Conservation (phyloP, 2,329 filamentous ascomycete species). For the Penicillium sp. region DNA sequence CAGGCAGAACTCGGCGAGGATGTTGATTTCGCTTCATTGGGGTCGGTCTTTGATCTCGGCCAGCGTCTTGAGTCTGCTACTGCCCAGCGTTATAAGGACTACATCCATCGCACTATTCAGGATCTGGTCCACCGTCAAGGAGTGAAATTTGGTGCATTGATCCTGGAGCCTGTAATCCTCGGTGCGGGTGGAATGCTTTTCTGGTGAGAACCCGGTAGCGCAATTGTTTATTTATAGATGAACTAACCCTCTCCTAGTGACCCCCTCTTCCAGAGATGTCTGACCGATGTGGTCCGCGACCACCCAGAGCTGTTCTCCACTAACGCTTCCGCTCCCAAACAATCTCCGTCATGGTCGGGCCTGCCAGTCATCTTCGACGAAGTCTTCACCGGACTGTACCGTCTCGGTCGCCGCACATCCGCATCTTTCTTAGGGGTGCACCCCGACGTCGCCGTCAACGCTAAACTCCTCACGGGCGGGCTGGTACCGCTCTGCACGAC, state of each 20-base stretch:
- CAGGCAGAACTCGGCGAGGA: conserved; percentile 48
- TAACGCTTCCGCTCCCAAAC: conserved; percentile 12
- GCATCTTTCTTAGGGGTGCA: conserved; percentile 67
- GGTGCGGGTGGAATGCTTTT: conserved; percentile 84
- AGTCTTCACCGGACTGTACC: conserved; percentile 83
- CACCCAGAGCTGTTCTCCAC: conserved; percentile 57
- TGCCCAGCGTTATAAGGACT: conserved; percentile 56
- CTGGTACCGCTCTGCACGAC: conserved; percentile 76
- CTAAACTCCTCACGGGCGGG: conserved; percentile 80
- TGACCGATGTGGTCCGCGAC: conserved; percentile 66
- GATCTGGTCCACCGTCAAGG: conserved; percentile 56
- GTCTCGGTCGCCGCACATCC: conserved; percentile 70
- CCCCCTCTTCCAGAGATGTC: conserved; percentile 73
- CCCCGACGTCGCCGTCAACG: conserved; percentile 76
- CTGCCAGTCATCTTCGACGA: conserved; percentile 81
- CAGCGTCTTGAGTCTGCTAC: conserved; percentile 48
- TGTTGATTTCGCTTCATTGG: conserved; percentile 50
- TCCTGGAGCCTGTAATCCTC: conserved; percentile 77
- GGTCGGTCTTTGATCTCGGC: conserved; percentile 61
- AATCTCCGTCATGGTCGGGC: conserved; percentile 60
- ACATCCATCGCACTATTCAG: conserved; percentile 59
- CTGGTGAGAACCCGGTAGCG: conserved; percentile 54
- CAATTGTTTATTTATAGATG: not conserved
- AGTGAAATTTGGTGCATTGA: conserved; percentile 70
- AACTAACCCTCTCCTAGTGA: conserved; percentile 54